Evolutionary conservation across 2,329 filamentous ascomycete species (phyloP).

Genomic region (Colletotrichum orchidophilum): DNA sequence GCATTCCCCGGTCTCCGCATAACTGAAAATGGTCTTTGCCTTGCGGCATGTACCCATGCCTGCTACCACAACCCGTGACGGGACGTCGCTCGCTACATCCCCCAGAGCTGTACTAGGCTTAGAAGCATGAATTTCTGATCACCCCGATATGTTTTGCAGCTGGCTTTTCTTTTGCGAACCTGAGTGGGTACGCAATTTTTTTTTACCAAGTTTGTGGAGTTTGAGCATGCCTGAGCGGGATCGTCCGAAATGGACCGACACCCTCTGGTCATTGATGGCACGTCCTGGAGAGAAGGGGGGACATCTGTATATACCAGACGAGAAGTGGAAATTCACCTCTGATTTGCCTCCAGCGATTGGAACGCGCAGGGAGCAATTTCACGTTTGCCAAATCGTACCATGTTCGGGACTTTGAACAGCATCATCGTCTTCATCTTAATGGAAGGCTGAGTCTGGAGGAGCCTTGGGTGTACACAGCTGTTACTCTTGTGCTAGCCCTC

Average conservation of each 20-base stretch:
- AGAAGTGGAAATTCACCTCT: slow-evolving; percentile 26
- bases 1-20: not conserved
- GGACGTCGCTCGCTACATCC: slow-evolving; percentile 20
- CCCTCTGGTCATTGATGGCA: slow-evolving; percentile 4
- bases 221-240: slow-evolving; percentile 2
- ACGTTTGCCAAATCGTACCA: not conserved
- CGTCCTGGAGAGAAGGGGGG: not conserved
- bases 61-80: slow-evolving; percentile 5
- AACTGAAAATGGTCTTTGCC: not conserved
- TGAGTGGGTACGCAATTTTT: slow-evolving; percentile 13
- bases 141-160: slow-evolving; percentile 6
- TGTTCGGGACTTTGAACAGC: not conserved
- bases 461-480: not conserved
- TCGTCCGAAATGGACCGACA: not conserved
- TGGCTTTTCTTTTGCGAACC: slow-evolving; percentile 17
- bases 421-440: not conserved
- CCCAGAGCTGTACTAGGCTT: slow-evolving; percentile 1
- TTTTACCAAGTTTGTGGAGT: slow-evolving; percentile 12
- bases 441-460: not conserved
- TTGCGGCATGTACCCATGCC: slow-evolving; percentile 4
- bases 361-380: not conserved
- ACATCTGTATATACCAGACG: slow-evolving; percentile 27
- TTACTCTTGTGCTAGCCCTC: not conserved
- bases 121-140: slow-evolving; percentile 17
- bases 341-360: not conserved